phyloP scores from a whole-genome alignment of 257 asterid species.

The Phtheirospermum japonicum region DNA sequence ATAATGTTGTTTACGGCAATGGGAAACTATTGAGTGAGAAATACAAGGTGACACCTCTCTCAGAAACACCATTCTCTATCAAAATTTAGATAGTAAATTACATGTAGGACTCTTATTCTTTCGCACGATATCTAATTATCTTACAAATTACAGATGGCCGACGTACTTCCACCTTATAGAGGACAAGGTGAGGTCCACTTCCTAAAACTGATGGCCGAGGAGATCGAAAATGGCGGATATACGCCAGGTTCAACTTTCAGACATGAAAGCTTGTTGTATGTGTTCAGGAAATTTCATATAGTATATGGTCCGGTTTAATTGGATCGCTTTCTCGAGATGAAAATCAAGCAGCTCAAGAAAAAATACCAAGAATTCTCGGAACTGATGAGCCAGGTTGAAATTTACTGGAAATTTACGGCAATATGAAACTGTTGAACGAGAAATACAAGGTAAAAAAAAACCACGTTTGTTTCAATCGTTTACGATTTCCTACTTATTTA shows the following conservation, averaged over 20 bases:
- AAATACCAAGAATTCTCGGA: constrained; percentile 33
- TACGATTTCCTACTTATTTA: constrained; percentile 3
- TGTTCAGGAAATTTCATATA: constrained; percentile 27
- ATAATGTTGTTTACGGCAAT: too few species aligned
- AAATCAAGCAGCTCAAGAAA: constrained; percentile 24
- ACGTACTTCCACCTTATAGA: constrained; percentile 4
- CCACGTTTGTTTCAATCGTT: neutral
- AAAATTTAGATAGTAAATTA: neutral
- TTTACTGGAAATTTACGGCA: constrained; percentile 43
- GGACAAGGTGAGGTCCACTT: constrained; percentile 26
- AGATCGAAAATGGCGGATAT: constrained; percentile 33
- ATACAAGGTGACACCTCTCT: too few species aligned
- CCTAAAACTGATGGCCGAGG: too few species aligned
- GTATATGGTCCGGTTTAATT: constrained; percentile 24
- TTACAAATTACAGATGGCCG: constrained; percentile 34
- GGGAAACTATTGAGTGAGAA: too few species aligned
- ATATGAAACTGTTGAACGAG: constrained; percentile 26
- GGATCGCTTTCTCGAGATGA: constrained; percentile 30
- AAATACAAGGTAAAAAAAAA: constrained; percentile 31
- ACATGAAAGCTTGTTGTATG: constrained; percentile 29
- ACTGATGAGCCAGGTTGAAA: constrained; percentile 32
- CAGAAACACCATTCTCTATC: too few species aligned
- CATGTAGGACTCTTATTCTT: constrained; percentile 1
- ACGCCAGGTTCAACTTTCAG: constrained; percentile 32
- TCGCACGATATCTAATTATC: constrained; percentile 12